phyloP scores from a whole-genome alignment of 495 filamentous ascomycete species.

The Acidomyces sp. region DNA sequence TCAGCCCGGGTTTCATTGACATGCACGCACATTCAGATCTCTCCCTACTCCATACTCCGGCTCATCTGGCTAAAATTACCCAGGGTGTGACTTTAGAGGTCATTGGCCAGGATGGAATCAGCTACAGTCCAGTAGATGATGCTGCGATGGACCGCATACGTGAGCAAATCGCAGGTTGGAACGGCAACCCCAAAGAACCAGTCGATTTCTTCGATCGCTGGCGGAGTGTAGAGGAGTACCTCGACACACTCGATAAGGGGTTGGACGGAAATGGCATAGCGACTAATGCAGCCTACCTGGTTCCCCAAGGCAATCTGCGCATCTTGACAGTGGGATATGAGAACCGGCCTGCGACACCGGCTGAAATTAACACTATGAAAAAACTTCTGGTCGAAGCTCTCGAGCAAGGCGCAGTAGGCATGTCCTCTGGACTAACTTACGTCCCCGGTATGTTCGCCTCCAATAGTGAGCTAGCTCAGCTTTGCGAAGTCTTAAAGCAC shows the following conservation, averaged over 20 bases:
- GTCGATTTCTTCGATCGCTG: constrained; percentile 10
- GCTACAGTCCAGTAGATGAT: constrained; percentile 9
- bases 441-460: constrained; percentile 10
- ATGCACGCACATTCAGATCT: constrained; percentile 17
- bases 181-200: constrained; percentile 9
- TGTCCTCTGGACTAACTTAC: constrained; percentile 11
- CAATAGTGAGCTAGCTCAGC: constrained; percentile 2
- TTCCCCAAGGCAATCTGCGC: constrained; percentile 14
- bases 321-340: constrained; percentile 11
- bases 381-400: constrained; percentile 2
- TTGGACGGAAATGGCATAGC: constrained; percentile 9
- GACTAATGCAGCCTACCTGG: constrained; percentile 13
- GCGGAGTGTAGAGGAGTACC: constrained; percentile 8
- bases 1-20: constrained; percentile 16
- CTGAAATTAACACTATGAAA: constrained; percentile 9
- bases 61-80: constrained; percentile 13
- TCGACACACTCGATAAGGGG: constrained; percentile 8
- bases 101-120: constrained; percentile 14
- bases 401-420: constrained; percentile 13
- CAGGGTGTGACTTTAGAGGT: constrained; percentile 12
- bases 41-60: constrained; percentile 9
- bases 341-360: not conserved
- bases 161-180: constrained; percentile 15
- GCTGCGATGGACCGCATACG: constrained; percentile 8
- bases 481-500: constrained; percentile 11